A percentile compares a stretch with the other conserved stretches of the same genome.
Evolutionary conservation across 441 rosid species (phyloP).

Genomic region (Croton setiger): DNA sequence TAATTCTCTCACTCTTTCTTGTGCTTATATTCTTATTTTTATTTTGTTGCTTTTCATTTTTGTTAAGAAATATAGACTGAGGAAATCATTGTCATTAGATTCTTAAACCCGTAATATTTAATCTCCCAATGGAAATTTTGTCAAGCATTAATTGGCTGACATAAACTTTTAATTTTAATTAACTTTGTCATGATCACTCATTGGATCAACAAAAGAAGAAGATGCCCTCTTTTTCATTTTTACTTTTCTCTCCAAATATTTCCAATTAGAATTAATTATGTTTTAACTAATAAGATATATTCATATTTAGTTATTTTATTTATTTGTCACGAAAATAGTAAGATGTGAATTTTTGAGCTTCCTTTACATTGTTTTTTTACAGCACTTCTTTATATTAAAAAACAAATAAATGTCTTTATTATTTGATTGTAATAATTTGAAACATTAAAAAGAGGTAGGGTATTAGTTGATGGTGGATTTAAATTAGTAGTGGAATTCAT

Average conservation of each 20-base stretch:
- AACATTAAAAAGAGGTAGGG: no score
- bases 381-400: no score
- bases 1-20: background rate
- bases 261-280: background rate
- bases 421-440: no score
- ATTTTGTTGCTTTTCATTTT: slow-evolving; percentile 7
- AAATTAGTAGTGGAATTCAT: no score
- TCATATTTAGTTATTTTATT: no score
- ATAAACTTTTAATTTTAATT: slow-evolving; percentile 5
- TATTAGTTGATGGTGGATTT: no score
- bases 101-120: slow-evolving; percentile 2
- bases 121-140: background rate
- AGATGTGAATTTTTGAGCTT: no score
- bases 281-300: no score
- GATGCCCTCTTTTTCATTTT: slow-evolving; percentile 20
- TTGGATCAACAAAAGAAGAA: slow-evolving; percentile 33
- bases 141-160: slow-evolving; percentile 8
- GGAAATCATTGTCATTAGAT: slow-evolving; percentile 23
- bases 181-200: slow-evolving; percentile 13
- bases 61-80: slow-evolving; percentile 15
- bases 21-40: background rate
- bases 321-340: no score
- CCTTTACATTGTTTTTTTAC: no score
- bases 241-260: background rate
- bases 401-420: no score